These are phyloP conservation scores for Quercus tomentella DNA, from an alignment of 331 rosid genomes.

Conservation along the genomic window DNA sequence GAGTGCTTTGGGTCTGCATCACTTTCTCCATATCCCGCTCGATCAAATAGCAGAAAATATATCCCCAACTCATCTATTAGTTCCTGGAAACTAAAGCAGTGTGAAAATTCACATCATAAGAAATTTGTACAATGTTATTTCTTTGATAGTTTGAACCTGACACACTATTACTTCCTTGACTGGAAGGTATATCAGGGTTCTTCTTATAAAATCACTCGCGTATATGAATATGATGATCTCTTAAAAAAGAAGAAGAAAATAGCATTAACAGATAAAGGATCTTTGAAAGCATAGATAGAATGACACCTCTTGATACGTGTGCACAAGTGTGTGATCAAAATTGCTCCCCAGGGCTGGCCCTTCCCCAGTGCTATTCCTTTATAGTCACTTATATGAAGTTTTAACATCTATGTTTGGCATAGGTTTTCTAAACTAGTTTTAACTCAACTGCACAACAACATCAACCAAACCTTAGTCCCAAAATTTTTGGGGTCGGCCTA, in stretches of 20 bases:
- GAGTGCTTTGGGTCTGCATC: conserved; percentile 80
- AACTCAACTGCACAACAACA: too few species aligned
- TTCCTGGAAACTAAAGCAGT: conserved; percentile 55
- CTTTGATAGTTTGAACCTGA: background rate
- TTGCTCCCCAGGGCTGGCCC: background rate
- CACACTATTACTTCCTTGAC: background rate
- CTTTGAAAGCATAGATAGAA: background rate
- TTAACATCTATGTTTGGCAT: background rate
- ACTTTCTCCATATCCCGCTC: conserved; percentile 96
- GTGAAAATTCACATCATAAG: conserved; percentile 27
- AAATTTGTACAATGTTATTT: background rate
- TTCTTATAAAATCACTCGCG: background rate
- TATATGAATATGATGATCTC: background rate
- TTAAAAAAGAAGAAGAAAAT: background rate
- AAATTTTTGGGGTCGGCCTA: background rate
- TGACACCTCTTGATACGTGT: background rate
- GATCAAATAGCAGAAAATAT: conserved; percentile 73
- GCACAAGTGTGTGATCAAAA: background rate
- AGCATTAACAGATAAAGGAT: background rate
- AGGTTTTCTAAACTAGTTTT: background rate
- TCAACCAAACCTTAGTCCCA: background rate
- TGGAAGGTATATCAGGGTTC: background rate
- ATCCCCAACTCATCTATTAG: conserved; percentile 71
- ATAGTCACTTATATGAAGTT: background rate
- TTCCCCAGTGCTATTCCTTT: background rate